A percentile compares a stretch with the other conserved stretches of the same genome.
Evolutionary conservation across 2,329 filamentous ascomycete species (phyloP).

Genomic region (Biscogniauxia marginata): DNA sequence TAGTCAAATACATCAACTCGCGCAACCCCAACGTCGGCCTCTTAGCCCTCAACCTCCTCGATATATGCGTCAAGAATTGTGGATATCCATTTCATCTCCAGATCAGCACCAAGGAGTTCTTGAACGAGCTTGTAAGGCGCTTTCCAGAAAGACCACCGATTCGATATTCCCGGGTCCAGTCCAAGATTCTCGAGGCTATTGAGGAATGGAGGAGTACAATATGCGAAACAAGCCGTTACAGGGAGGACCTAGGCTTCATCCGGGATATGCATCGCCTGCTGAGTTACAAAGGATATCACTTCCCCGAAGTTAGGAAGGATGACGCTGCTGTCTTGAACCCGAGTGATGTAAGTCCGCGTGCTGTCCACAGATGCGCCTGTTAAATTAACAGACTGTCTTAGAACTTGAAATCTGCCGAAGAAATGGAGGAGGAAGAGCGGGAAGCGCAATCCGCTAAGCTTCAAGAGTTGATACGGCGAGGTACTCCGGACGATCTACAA

Average conservation of each 20-base stretch:
- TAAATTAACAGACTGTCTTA: conserved; percentile 40
- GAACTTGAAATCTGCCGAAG: conserved; percentile 94
- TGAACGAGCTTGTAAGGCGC: conserved; percentile 94
- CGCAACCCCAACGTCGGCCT: conserved; percentile 94
- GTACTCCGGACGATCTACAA: conserved; percentile 87
- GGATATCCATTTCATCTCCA: conserved; percentile 98
- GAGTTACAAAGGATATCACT: conserved; percentile 95
- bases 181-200: conserved; percentile 90
- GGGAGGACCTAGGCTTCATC: conserved; percentile 94
- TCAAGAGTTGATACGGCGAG: conserved; percentile 91
- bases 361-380: conserved; percentile 3
- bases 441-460: conserved; percentile 97
- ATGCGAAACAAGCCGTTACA: conserved; percentile 96
- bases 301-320: conserved; percentile 87
- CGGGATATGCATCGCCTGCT: conserved; percentile 95
- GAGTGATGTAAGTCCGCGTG: conserved; percentile 73
- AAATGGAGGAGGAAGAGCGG: conserved; percentile 96
- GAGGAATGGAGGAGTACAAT: conserved; percentile 99
- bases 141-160: conserved; percentile 93
- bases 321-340: conserved; percentile 96
- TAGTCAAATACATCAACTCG: conserved; percentile 93
- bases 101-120: conserved; percentile 97
- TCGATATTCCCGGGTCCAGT: conserved; percentile 81
- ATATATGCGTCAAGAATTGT: conserved; percentile 99
- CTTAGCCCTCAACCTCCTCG: conserved; percentile 85